Evolutionary conservation across 2,329 filamentous ascomycete genomes (phyloP), one percentile per base, ranked within the genome.

Genomic region (Aspergillus costaricaensis): DNA sequence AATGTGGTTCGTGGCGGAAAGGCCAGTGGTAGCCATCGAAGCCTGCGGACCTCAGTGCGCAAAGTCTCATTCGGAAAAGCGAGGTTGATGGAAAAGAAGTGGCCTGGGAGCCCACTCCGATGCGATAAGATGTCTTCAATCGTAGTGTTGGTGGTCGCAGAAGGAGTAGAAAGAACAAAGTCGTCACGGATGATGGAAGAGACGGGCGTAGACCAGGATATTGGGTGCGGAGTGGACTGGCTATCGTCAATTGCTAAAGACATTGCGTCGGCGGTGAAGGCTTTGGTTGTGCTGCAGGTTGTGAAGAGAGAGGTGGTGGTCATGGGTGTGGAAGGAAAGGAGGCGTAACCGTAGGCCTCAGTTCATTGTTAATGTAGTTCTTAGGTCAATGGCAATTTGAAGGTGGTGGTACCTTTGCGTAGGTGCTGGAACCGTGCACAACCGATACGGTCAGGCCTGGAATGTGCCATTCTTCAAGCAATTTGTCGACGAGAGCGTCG

Each of bases 161-260:
- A 63, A 14, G 68, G 64, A 12, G 72, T 65, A 6, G 65, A 57
- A 0, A 76, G 62, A 17, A 72, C 68, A 52, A 76, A 75, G 36
- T 74, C 73, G 12, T 73, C 70, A 10, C 68, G 71, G 30, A 79
- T 72, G 15, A 80, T 50, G 10, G 70, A 65, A 12, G 69, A 68
- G 5, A 81, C 64, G 2, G 72, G 71, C 0, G 76, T 79, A 0
- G 69, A 62, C 75, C 77, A 80, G 19, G 61, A 60, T 39, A 79
- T 58, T 4, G 67, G 65, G 0, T 41, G 56, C 2, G 63, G 8
- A 0, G 59, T 58, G 15, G 55, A 9, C 17, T 65, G 65, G 38
- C 59, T 67, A 10, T 69, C 67, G 12, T 71, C 58, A 19, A 71
- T 66, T 1, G 53, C 57, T 2, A 68, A 44, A 10, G 68, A 68